These are phyloP conservation scores for Echinosophora koreensis DNA, from an alignment of 306 rosid species.

Conservation along the genomic window DNA sequence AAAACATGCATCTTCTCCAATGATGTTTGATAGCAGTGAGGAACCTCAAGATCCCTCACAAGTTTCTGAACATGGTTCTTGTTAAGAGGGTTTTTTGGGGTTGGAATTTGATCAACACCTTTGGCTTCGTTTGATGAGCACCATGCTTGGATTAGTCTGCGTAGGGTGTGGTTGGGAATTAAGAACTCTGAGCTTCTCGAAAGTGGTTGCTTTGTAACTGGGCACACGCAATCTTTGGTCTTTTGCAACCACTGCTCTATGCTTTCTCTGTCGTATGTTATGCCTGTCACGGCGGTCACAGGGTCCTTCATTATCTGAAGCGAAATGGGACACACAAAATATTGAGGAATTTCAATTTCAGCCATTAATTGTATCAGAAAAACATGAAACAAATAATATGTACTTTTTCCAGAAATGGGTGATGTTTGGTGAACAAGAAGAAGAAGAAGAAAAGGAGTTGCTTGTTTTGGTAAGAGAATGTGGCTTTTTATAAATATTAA, in stretches of 20 bases:
- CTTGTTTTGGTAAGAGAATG: conserved; percentile 46
- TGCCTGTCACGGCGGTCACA: conserved; percentile 71
- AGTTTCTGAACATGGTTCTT: conserved; percentile 55
- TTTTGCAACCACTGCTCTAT: conserved; percentile 70
- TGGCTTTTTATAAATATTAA: conserved; percentile 21
- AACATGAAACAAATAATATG: not conserved
- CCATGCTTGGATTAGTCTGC: conserved; percentile 79
- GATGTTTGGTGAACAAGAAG: not conserved
- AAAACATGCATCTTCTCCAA: conserved; percentile 58
- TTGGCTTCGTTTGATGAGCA: conserved; percentile 45
- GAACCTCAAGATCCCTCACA: conserved; percentile 49
- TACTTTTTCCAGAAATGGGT: not conserved
- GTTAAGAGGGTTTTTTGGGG: conserved; percentile 51
- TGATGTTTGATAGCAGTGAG: not conserved
- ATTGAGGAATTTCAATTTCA: conserved; percentile 69
- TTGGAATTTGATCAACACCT: conserved; percentile 54
- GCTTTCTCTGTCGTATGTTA: conserved; percentile 83
- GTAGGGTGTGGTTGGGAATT: conserved; percentile 81
- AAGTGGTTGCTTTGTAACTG: conserved; percentile 72
- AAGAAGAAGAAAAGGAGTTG: not conserved
- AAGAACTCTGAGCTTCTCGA: conserved; percentile 52
- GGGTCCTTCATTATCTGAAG: conserved; percentile 91
- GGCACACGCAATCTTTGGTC: conserved; percentile 56
- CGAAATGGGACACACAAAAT: conserved; percentile 85
- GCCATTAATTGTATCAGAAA: conserved; percentile 46